Evolutionary conservation across 805 yeast genomes (phyloP).

Genomic region (Suhomyces kilbournensis): DNA sequence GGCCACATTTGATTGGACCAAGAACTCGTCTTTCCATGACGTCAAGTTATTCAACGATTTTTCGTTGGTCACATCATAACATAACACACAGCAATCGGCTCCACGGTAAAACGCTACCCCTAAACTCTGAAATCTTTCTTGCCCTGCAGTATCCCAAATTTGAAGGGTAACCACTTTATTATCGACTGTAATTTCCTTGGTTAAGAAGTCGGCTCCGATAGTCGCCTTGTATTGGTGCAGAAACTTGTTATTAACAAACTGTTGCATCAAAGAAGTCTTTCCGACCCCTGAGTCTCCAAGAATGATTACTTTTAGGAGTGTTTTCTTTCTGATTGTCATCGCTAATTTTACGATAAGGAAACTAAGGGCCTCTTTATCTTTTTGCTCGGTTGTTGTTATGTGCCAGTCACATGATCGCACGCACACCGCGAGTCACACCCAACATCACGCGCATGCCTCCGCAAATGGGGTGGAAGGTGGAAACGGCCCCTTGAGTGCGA

Average conservation of each 20-base stretch:
- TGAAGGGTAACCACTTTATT: constrained; percentile 78
- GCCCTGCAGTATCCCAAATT: constrained; percentile 99
- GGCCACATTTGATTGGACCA: constrained; percentile 87
- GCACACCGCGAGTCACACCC: not conserved
- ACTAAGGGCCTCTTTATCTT: not conserved
- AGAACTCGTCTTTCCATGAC: constrained; percentile 93
- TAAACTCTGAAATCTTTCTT: constrained; percentile 92
- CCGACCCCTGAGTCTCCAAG: constrained; percentile 98
- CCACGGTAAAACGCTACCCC: constrained; percentile 98
- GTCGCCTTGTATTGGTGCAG: constrained; percentile 96
- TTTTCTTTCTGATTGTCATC: constrained; percentile 68
- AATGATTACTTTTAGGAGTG: constrained; percentile 80
- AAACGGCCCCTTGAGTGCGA: not conserved
- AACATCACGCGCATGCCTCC: not conserved
- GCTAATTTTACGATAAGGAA: not conserved
- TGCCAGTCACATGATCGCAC: not conserved
- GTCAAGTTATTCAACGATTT: constrained; percentile 87
- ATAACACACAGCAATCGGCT: constrained; percentile 95
- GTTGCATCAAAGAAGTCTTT: constrained; percentile 95
- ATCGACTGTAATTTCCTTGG: constrained; percentile 85
- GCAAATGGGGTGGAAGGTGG: not conserved
- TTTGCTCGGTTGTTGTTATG: not conserved
- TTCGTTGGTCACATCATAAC: constrained; percentile 92
- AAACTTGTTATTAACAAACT: constrained; percentile 91
- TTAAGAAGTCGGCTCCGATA: constrained; percentile 94